These are phyloP conservation scores for Zasmidium angulare DNA, from an alignment of 2,329 filamentous ascomycete genomes.

Conservation along the genomic window DNA sequence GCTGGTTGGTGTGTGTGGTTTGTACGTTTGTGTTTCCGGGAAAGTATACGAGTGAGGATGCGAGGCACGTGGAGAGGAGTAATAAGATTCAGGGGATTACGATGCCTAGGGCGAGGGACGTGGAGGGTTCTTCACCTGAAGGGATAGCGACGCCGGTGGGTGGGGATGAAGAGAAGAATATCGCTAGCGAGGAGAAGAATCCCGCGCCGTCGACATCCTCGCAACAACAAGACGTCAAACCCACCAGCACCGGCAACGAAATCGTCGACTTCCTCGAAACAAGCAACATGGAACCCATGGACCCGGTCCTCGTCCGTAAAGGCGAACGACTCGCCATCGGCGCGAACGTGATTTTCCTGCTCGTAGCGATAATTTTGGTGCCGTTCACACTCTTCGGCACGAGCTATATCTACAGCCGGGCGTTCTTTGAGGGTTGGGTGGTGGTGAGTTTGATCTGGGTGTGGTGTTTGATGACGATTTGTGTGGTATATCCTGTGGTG, in stretches of 20 bases:
- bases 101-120: not conserved
- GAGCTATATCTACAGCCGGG: conserved; percentile 41
- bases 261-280: conserved; percentile 44
- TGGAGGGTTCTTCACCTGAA: not conserved
- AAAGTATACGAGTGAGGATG: conserved; percentile 38
- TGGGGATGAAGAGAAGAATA: conserved; percentile 8
- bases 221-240: conserved; percentile 19
- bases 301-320: conserved; percentile 38
- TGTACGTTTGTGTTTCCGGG: conserved; percentile 40
- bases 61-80: conserved; percentile 40
- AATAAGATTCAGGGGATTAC: conserved; percentile 38
- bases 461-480: conserved; percentile 41
- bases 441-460: conserved; percentile 46
- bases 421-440: conserved; percentile 44
- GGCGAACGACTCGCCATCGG: conserved; percentile 40
- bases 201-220: not conserved
- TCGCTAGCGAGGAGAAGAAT: not conserved
- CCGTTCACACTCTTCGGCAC: conserved; percentile 40
- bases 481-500: conserved; percentile 43
- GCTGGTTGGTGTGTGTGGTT: conserved; percentile 38
- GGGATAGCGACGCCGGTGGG: not conserved
- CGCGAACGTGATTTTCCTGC: conserved; percentile 40
- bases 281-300: conserved; percentile 44
- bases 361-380: conserved; percentile 40
- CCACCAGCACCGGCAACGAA: conserved; percentile 39